Evolutionary conservation across 116 monocot species (phyloP), one percentile per base, ranked within the genome.

Genomic region (Cymodocea nodosa): DNA sequence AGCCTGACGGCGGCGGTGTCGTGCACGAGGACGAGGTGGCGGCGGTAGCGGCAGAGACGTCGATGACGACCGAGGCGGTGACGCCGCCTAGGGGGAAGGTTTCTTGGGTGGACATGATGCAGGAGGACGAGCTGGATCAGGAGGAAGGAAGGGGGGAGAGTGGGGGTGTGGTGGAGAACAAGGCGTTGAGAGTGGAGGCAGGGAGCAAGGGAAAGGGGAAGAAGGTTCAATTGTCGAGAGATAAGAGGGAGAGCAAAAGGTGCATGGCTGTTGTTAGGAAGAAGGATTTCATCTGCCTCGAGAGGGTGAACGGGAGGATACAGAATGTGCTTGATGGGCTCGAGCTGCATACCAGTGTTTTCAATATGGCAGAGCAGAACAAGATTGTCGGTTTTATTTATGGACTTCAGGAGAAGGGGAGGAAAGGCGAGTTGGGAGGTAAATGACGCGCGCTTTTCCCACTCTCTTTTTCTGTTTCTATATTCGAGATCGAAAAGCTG

Each of bases 71-170:
- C 9, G 54, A n/a, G 18, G 54, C n/a, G 17, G 54, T 64, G 5
- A 75, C 50, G 11, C 75, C 70, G 18, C 68, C 76, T 0, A 79
- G 75, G 73, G 81, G 58, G 8, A 67, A 73, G 68, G 71, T 79
- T 79, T 93, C 88, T 13, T 94, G 94, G 94, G 94, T 89, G 48
- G 89, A 93, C 76, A 86, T 83, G 85, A 89, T 79, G 39, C 81
- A 88, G 78, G 85, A 93, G 81, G 87, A 84, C 60, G 83, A 79
- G 52, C 58, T 81, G 74, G 83, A 77, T 51, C 51, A 50, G 55
- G 81, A 71, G 40, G 84, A 69, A 64, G 67, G 30, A 49, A 69
- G 3, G 36, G 78, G 52, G 63, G 78, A 64, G 71, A 63, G 13
- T 34, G 22, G 25, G 64, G 37, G 19, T 18, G 39, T 23, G 50